Evolutionary conservation across 495 filamentous ascomycete species (phyloP).

Genomic region (Aspergillus homomorphus): DNA sequence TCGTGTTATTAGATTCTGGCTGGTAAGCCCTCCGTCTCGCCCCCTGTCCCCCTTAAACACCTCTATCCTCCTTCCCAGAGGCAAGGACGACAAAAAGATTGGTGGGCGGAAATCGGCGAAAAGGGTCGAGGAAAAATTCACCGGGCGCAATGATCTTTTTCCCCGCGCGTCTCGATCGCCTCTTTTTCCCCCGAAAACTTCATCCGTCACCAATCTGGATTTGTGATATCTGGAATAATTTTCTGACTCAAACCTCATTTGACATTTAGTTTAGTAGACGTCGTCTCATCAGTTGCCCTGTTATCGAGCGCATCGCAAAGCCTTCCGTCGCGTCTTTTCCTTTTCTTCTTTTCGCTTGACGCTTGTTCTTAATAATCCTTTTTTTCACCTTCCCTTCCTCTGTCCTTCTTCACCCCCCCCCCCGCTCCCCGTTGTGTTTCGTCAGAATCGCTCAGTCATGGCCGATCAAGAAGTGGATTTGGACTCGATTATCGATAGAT

Average conservation of each 20-base stretch:
- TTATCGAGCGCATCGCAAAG: slow-evolving; percentile 33
- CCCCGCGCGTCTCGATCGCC: slow-evolving; percentile 14
- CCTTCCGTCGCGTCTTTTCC: slow-evolving; percentile 30
- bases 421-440: slow-evolving; percentile 16
- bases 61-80: background rate
- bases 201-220: background rate
- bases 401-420: slow-evolving; percentile 20
- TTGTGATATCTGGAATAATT: background rate
- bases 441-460: slow-evolving; percentile 59
- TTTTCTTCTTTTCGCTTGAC: slow-evolving; percentile 25
- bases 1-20: slow-evolving; percentile 21
- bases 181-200: slow-evolving; percentile 4
- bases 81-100: background rate
- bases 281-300: slow-evolving; percentile 40
- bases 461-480: slow-evolving; percentile 98
- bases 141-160: slow-evolving; percentile 26
- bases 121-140: slow-evolving; percentile 15
- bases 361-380: slow-evolving; percentile 18
- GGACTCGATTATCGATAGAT: slow-evolving; percentile 97
- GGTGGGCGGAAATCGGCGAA: background rate
- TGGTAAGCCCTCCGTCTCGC: slow-evolving; percentile 24
- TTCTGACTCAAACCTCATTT: slow-evolving; percentile 13
- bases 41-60: slow-evolving; percentile 3
- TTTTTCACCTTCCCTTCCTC: slow-evolving; percentile 31
- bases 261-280: slow-evolving; percentile 34